phyloP scores from a whole-genome alignment of 2,329 filamentous ascomycete genomes.

The Aspergillus sp. region DNA sequence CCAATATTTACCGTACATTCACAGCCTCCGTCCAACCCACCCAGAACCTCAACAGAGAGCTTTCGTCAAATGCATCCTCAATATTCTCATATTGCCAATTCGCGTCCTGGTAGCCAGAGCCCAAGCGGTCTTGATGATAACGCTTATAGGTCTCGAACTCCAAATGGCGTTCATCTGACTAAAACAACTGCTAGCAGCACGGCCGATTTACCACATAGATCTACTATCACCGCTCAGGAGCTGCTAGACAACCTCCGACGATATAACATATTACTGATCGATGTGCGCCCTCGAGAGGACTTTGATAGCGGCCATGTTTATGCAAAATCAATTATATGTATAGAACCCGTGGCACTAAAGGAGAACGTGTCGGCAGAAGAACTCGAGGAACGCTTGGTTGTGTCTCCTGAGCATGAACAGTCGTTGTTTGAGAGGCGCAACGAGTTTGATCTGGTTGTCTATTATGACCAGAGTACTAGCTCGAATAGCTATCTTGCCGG shows the following conservation, averaged over 20 bases:
- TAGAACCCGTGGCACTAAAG: conserved; percentile 78
- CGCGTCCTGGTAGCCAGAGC: conserved; percentile 35
- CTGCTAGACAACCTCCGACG: conserved; percentile 68
- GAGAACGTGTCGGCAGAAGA: conserved; percentile 66
- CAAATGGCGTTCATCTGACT: conserved; percentile 40
- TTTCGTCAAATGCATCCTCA: conserved; percentile 37
- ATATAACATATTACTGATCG: conserved; percentile 75
- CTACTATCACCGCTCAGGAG: conserved; percentile 66
- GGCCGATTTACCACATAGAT: conserved; percentile 54
- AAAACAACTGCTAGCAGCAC: conserved; percentile 45
- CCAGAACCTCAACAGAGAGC: conserved; percentile 43
- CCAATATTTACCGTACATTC: conserved; percentile 44
- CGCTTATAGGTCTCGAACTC: conserved; percentile 46
- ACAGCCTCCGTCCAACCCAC: conserved; percentile 39
- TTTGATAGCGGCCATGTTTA: conserved; percentile 90
- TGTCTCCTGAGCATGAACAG: conserved; percentile 62
- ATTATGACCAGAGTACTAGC: conserved; percentile 74
- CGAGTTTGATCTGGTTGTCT: conserved; percentile 82
- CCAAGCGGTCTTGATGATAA: conserved; percentile 38
- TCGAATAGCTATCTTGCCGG: conserved; percentile 57
- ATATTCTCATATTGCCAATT: conserved; percentile 37
- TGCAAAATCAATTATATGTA: conserved; percentile 78
- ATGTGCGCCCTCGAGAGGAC: conserved; percentile 74
- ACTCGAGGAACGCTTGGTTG: conserved; percentile 52
- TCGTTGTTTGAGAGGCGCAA: conserved; percentile 69